phyloP scores from a whole-genome alignment of 768 basidiomycete species.

The Bullera alba region DNA sequence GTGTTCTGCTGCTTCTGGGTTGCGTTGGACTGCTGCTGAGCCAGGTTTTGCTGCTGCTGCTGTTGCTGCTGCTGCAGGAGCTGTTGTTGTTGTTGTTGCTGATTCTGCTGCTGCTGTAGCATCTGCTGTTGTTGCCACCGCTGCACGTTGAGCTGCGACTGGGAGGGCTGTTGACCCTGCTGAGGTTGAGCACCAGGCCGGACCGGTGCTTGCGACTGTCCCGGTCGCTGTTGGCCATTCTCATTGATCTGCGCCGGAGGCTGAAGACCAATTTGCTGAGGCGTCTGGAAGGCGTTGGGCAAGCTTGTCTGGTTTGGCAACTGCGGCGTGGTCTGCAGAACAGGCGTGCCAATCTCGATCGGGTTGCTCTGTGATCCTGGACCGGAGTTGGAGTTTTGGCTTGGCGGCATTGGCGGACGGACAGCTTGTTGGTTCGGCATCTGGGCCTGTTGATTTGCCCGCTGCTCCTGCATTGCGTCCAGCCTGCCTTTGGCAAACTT shows the following conservation, averaged over 20 bases:
- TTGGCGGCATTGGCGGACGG: too few species aligned
- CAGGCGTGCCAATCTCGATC: slow-evolving; percentile 30
- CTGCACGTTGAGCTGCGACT: slow-evolving; percentile 10
- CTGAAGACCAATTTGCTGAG: neutral
- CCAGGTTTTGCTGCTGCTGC: neutral
- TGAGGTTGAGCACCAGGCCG: neutral
- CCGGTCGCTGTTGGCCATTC: neutral
- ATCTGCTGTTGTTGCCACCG: slow-evolving; percentile 6
- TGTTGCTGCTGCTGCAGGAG: neutral
- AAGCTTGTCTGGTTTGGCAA: slow-evolving; percentile 4
- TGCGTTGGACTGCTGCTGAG: slow-evolving; percentile 6
- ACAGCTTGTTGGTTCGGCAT: slow-evolving; percentile 17
- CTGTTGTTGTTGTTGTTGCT: slow-evolving; percentile 3
- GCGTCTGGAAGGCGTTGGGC: neutral
- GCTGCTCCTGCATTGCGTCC: neutral
- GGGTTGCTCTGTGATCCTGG: slow-evolving; percentile 22
- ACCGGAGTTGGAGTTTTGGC: too few species aligned
- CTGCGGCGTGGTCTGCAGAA: slow-evolving; percentile 2
- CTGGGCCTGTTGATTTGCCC: slow-evolving; percentile 5
- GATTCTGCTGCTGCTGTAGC: neutral
- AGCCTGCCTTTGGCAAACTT: slow-evolving; percentile 4
- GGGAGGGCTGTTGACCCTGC: slow-evolving; percentile 9
- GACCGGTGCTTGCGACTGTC: slow-evolving; percentile 2
- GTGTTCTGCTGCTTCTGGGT: slow-evolving; percentile 2
- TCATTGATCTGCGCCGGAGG: slow-evolving; percentile 9